Conservation (phyloP, 202 grass and related monocot species). For the Dendrocalamus latiflorus region DNA sequence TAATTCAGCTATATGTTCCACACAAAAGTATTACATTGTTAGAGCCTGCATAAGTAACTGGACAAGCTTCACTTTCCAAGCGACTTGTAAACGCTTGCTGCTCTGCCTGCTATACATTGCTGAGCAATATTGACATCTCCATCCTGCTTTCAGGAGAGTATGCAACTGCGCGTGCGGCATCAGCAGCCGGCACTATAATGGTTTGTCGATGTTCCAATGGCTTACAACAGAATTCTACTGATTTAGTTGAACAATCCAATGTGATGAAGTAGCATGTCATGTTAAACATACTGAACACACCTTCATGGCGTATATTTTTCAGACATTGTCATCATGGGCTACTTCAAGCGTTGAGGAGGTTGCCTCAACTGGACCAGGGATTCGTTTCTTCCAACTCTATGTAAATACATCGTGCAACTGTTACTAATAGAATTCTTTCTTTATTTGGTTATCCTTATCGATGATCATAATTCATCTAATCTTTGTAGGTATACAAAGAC, state of each 20-base stretch:
- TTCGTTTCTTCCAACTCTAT: conserved; percentile 95
- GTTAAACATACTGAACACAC: background rate
- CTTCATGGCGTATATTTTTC: conserved; percentile 2
- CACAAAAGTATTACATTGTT: background rate
- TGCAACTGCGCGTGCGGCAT: conserved; percentile 81
- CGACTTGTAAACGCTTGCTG: background rate
- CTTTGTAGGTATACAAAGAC: conserved; percentile 83
- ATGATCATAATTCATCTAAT: background rate
- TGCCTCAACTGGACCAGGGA: conserved; percentile 90
- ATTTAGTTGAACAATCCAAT: background rate
- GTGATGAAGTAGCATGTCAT: background rate
- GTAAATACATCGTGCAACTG: conserved; percentile 34
- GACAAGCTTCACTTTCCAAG: background rate
- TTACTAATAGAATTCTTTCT: background rate
- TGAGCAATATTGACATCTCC: background rate
- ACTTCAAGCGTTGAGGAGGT: conserved; percentile 98
- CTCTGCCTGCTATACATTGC: background rate
- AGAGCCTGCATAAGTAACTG: background rate
- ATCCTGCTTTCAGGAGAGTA: conserved; percentile 66
- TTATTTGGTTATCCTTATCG: background rate
- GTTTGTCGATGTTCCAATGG: conserved; percentile 24
- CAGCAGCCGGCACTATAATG: conserved; percentile 85
- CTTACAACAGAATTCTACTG: background rate
- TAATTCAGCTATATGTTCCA: background rate
- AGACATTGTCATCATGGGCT: conserved; percentile 97